These are phyloP conservation scores for Passalora sequoiae DNA, from an alignment of 2,329 filamentous ascomycete genomes.

Conservation along the genomic window DNA sequence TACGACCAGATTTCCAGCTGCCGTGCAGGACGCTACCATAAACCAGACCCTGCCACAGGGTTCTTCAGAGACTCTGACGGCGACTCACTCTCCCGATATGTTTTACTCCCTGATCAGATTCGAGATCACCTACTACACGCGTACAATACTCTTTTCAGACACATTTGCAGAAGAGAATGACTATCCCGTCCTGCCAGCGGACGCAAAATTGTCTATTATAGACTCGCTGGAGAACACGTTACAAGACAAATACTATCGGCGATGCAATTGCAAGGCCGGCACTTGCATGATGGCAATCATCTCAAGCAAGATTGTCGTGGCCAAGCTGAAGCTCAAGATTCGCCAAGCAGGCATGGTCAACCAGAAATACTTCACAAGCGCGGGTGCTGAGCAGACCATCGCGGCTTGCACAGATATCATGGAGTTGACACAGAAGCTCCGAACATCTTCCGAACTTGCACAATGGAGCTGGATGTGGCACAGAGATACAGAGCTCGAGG, in stretches of 20 bases:
- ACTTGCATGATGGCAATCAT: conserved; percentile 16
- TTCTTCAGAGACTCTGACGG: background rate
- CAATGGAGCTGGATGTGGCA: conserved; percentile 17
- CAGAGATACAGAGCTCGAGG: conserved; percentile 15
- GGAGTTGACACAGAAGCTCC: conserved; percentile 10
- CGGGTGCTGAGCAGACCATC: conserved; percentile 10
- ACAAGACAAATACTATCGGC: conserved; percentile 19
- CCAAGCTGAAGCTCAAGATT: conserved; percentile 15
- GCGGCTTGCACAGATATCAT: conserved; percentile 12
- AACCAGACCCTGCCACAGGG: conserved; percentile 4
- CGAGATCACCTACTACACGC: conserved; percentile 22
- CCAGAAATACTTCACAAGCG: conserved; percentile 7
- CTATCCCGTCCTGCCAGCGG: conserved; percentile 15
- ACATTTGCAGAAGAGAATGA: conserved; percentile 20
- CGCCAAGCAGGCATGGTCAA: conserved; percentile 4
- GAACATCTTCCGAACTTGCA: conserved; percentile 12
- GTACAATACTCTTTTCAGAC: conserved; percentile 20
- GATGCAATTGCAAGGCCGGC: conserved; percentile 13
- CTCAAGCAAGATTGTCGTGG: conserved; percentile 16
- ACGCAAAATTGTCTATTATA: conserved; percentile 21
- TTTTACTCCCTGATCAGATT: conserved; percentile 17
- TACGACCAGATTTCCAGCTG: conserved; percentile 15
- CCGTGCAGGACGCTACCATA: conserved; percentile 11
- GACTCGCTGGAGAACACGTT: conserved; percentile 18
- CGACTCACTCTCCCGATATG: conserved; percentile 14